These are phyloP conservation scores for Thielaviopsis cerberus DNA, from an alignment of 2,329 filamentous ascomycete species.

Conservation along the genomic window DNA sequence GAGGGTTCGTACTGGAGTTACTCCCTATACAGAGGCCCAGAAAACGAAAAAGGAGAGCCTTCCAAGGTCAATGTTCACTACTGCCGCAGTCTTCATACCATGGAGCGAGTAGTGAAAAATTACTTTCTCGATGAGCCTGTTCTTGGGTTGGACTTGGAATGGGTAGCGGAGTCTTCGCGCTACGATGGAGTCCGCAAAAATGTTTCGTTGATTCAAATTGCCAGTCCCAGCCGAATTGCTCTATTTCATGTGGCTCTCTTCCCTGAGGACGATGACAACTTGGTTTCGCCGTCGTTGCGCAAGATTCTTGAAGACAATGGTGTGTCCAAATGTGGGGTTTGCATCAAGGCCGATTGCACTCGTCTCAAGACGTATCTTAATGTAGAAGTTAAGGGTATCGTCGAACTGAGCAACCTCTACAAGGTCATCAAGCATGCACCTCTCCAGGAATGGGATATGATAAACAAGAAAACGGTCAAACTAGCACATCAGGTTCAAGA, in stretches of 20 bases:
- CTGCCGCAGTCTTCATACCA: conserved; percentile 47
- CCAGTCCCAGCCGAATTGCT: conserved; percentile 55
- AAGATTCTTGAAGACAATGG: conserved; percentile 51
- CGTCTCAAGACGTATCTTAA: conserved; percentile 48
- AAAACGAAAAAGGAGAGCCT: conserved; percentile 20
- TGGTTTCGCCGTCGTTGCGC: conserved; percentile 54
- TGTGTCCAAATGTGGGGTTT: conserved; percentile 60
- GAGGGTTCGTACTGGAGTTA: conserved; percentile 48
- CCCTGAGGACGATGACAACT: conserved; percentile 25
- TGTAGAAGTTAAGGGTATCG: conserved; percentile 45
- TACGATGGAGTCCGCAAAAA: conserved; percentile 40
- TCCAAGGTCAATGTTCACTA: conserved; percentile 55
- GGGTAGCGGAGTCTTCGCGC: conserved; percentile 38
- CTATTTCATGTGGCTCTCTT: conserved; percentile 66
- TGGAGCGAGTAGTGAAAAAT: conserved; percentile 42
- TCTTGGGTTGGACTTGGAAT: conserved; percentile 83
- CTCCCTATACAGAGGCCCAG: conserved; percentile 41
- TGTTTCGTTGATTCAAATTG: conserved; percentile 67
- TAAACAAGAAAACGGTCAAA: conserved; percentile 48
- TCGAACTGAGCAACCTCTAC: conserved; percentile 72
- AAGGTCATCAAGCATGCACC: conserved; percentile 52
- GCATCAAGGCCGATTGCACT: conserved; percentile 51
- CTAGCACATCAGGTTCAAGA: conserved; percentile 54
- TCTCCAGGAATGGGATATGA: conserved; percentile 25
- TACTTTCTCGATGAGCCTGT: conserved; percentile 52